phyloP scores from a whole-genome alignment of 2,329 filamentous ascomycete species.

The Helotiales sp. region DNA sequence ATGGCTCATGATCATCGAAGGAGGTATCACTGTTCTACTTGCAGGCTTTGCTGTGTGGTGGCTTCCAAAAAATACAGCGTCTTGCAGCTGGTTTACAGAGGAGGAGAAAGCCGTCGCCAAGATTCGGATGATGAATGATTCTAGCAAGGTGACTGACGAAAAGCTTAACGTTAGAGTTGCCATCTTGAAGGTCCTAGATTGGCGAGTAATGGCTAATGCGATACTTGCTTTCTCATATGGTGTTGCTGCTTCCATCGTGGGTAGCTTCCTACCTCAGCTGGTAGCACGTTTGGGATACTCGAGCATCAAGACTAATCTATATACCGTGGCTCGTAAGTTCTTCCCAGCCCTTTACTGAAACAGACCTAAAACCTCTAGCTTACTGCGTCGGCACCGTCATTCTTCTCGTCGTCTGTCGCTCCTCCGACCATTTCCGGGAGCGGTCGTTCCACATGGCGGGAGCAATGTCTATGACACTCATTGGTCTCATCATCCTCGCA shows the following conservation, averaged over 20 bases:
- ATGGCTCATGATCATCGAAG: not conserved
- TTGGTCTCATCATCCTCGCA: not conserved
- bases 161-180: not conserved
- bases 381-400: not conserved
- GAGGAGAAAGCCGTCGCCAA: not conserved
- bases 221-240: not conserved
- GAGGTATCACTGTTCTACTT: not conserved
- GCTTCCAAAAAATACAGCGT: not conserved
- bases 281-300: not conserved
- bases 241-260: not conserved
- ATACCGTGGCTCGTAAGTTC: not conserved
- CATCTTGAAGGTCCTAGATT: not conserved
- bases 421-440: conserved; percentile 1
- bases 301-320: not conserved
- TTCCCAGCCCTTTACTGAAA: not conserved
- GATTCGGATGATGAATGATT: not conserved
- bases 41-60: not conserved
- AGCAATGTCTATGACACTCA: not conserved
- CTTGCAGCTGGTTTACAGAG: not conserved
- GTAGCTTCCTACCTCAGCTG: not conserved
- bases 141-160: not conserved
- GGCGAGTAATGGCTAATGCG: not conserved
- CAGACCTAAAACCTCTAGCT: not conserved
- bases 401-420: not conserved
- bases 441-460: not conserved